Conservation (phyloP, 352 stramenopile species). For the Salisapilia sapeloensis region DNA sequence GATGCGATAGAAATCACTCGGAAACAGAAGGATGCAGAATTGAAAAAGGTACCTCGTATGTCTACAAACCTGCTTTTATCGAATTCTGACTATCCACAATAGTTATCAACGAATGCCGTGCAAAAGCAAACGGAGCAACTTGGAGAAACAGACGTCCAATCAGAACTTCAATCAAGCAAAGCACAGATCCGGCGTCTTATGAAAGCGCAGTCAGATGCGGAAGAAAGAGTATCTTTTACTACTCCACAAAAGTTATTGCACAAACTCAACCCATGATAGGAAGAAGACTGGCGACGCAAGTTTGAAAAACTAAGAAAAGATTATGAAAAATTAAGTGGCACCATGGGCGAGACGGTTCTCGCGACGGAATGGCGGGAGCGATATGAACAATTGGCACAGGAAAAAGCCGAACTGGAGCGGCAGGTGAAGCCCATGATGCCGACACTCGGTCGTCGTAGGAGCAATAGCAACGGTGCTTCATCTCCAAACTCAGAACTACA, state of each 20-base stretch:
- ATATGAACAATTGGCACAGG: conserved; percentile 54
- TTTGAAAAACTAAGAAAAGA: conserved; percentile 76
- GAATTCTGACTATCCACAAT: conserved; percentile 28
- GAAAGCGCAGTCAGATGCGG: conserved; percentile 50
- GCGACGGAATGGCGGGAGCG: conserved; percentile 74
- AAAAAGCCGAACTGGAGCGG: conserved; percentile 65
- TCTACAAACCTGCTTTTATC: neutral
- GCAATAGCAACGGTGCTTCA: conserved; percentile 10
- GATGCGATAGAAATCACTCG: conserved; percentile 50
- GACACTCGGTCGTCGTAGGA: conserved; percentile 5
- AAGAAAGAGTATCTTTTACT: conserved; percentile 36
- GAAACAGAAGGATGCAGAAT: conserved; percentile 81
- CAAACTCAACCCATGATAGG: conserved; percentile 11
- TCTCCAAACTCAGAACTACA: conserved; percentile 32
- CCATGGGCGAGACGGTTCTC: conserved; percentile 71
- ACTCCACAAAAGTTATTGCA: neutral
- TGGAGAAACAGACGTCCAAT: conserved; percentile 46
- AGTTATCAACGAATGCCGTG: conserved; percentile 54
- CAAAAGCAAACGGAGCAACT: conserved; percentile 66
- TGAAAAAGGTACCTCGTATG: conserved; percentile 37
- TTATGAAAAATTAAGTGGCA: conserved; percentile 72
- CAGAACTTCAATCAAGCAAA: conserved; percentile 52
- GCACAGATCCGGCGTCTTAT: conserved; percentile 57
- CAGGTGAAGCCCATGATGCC: conserved; percentile 48
- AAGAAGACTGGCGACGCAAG: conserved; percentile 66